A percentile compares a stretch with the other conserved stretches of the same genome.
Conservation (phyloP, 352 stramenopile genomes). For the Pythium monospermum region DNA sequence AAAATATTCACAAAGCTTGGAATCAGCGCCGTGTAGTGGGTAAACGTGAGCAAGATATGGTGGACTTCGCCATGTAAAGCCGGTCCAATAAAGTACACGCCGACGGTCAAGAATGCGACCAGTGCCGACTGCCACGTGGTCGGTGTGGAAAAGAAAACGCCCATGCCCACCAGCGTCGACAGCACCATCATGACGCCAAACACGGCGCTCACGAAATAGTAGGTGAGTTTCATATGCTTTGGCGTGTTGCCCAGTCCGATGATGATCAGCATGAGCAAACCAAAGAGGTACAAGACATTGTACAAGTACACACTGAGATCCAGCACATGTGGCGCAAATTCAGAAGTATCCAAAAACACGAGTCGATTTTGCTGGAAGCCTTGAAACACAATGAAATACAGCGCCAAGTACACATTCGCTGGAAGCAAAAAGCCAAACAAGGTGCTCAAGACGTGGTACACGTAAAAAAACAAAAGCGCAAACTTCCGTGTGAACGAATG, state of each 20-base stretch:
- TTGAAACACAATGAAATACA: slow-evolving; percentile 87
- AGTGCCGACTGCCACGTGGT: slow-evolving; percentile 48
- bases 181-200: slow-evolving; percentile 81
- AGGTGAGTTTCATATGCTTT: slow-evolving; percentile 85
- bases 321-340: slow-evolving; percentile 47
- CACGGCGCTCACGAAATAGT: slow-evolving; percentile 69
- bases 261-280: slow-evolving; percentile 78
- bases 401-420: slow-evolving; percentile 77
- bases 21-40: slow-evolving; percentile 83
- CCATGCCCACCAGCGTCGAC: slow-evolving; percentile 61
- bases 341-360: slow-evolving; percentile 75
- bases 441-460: slow-evolving; percentile 75
- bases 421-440: slow-evolving; percentile 69
- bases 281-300: slow-evolving; percentile 78
- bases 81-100: slow-evolving; percentile 81
- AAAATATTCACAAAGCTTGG: slow-evolving; percentile 89
- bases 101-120: slow-evolving; percentile 62
- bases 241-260: slow-evolving; percentile 84
- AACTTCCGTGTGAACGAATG: slow-evolving; percentile 71
- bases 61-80: slow-evolving; percentile 76
- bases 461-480: slow-evolving; percentile 64
- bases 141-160: slow-evolving; percentile 67
- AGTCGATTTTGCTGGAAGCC: slow-evolving; percentile 85
- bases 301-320: slow-evolving; percentile 70
- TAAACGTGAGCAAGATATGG: slow-evolving; percentile 83